Conservation (phyloP, 2,329 filamentous ascomycete genomes). For the Phaeophleospora eucalypticola region DNA sequence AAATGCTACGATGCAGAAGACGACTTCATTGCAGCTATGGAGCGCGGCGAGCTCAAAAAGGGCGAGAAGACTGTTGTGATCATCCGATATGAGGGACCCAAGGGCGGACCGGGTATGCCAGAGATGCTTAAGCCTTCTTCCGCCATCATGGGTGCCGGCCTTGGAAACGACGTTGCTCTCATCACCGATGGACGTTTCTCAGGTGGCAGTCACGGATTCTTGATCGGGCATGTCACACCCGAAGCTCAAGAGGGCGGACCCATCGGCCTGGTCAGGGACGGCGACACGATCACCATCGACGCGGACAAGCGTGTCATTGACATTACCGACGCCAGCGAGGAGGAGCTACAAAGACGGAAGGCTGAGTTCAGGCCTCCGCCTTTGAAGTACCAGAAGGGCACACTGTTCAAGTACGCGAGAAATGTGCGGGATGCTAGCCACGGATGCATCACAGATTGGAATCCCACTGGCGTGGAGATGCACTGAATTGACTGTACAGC, state of each 20-base stretch:
- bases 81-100: conserved; percentile 70
- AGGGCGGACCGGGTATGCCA: conserved; percentile 70
- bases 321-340: conserved; percentile 58
- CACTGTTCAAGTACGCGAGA: conserved; percentile 56
- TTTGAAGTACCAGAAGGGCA: conserved; percentile 56
- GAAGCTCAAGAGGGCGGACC: conserved; percentile 83
- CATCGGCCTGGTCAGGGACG: conserved; percentile 76
- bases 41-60: conserved; percentile 65
- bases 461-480: conserved; percentile 12
- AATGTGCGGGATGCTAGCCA: conserved; percentile 55
- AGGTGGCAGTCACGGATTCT: conserved; percentile 78
- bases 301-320: conserved; percentile 67
- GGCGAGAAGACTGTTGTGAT: conserved; percentile 73
- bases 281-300: conserved; percentile 77
- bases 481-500: neutral
- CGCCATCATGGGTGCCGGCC: conserved; percentile 69
- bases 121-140: conserved; percentile 71
- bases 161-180: conserved; percentile 69
- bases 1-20: conserved; percentile 68
- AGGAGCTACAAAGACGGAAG: conserved; percentile 53
- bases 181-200: conserved; percentile 73
- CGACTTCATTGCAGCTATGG: conserved; percentile 63
- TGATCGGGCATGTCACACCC: conserved; percentile 83
- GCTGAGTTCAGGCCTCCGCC: conserved; percentile 51
- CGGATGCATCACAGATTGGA: conserved; percentile 54